phyloP scores from a whole-genome alignment of 2,329 filamentous ascomycete genomes.

The Monosporascus sp. region DNA sequence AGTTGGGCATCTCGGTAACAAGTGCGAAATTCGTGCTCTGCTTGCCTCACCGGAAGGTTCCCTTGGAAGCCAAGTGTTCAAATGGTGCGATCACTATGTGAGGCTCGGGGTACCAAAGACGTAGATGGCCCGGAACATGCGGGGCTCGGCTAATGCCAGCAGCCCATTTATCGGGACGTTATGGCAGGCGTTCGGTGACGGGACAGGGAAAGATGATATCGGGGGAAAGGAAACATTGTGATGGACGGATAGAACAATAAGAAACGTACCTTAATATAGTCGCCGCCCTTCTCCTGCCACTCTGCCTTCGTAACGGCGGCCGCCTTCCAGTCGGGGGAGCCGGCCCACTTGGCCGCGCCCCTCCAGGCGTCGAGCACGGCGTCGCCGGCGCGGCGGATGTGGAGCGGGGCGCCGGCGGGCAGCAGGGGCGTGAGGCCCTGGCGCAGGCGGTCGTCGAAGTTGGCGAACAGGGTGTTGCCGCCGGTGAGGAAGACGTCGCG shows the following conservation, averaged over 20 bases:
- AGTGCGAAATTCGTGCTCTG: no score
- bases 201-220: not conserved
- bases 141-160: not conserved
- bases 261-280: slow-evolving; percentile 76
- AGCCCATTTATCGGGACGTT: no score
- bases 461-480: slow-evolving; percentile 81
- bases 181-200: no score
- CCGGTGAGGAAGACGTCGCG: slow-evolving; percentile 90
- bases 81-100: no score
- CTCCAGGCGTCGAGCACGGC: slow-evolving; percentile 86
- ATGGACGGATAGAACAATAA: slow-evolving; percentile 6
- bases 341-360: slow-evolving; percentile 83
- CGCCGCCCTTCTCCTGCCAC: slow-evolving; percentile 84
- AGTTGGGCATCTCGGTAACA: no score
- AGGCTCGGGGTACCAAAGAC: no score
- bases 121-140: no score
- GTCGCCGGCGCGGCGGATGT: slow-evolving; percentile 68
- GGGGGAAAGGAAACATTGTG: slow-evolving; percentile 2
- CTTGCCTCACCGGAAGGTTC: no score
- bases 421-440: slow-evolving; percentile 68
- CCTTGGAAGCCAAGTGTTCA: no score
- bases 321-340: slow-evolving; percentile 51
- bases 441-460: slow-evolving; percentile 77
- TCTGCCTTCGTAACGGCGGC: slow-evolving; percentile 74
- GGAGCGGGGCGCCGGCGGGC: slow-evolving; percentile 62